Conservation (phyloP, 2,329 filamentous ascomycete genomes). For the Chalaropsis ovoidea region DNA sequence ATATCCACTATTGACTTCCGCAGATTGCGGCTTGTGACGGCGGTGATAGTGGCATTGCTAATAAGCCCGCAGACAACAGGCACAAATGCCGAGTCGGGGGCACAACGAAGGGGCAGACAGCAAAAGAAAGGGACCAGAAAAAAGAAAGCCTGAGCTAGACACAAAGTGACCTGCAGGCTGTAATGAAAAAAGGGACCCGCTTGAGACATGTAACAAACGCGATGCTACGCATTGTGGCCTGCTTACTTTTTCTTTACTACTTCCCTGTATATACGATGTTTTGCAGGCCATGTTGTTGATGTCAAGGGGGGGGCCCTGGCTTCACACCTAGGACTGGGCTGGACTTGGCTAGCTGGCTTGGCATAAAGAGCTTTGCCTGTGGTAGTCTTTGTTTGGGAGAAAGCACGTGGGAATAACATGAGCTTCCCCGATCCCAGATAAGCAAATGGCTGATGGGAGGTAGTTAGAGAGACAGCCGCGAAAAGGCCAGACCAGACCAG, state of each 20-base stretch:
- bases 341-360: conserved; percentile 1
- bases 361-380: neutral
- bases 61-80: too few species aligned
- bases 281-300: neutral
- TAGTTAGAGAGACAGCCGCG: too few species aligned
- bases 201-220: neutral
- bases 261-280: neutral
- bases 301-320: conserved; percentile 1
- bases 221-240: neutral
- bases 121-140: neutral
- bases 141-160: neutral
- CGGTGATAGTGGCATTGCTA: too few species aligned
- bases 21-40: too few species aligned
- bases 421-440: too few species aligned
- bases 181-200: neutral
- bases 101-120: neutral
- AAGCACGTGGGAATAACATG: neutral
- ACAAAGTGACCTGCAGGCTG: neutral
- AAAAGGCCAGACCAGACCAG: too few species aligned
- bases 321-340: neutral
- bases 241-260: neutral
- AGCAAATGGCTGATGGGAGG: too few species aligned
- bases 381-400: neutral
- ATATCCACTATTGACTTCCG: too few species aligned
- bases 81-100: too few species aligned